phyloP scores from a whole-genome alignment of 768 basidiomycete genomes.

The Pholiota molesta region DNA sequence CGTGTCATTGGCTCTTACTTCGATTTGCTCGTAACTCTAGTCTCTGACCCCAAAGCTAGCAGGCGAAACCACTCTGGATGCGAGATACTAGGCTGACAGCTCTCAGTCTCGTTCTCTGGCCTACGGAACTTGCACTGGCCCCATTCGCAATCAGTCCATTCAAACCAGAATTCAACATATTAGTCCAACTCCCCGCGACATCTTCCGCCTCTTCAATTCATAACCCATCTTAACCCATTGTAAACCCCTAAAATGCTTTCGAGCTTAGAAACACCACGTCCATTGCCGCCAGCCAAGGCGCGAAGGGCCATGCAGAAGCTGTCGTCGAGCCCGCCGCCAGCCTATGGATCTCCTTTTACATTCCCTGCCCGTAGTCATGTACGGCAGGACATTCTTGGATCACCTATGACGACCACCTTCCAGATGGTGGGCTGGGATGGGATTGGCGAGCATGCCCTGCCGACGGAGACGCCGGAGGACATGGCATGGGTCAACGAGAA shows the following conservation, averaged over 20 bases:
- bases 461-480: not conserved
- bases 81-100: constrained; percentile 13
- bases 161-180: not conserved
- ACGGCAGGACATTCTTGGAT: constrained; percentile 25
- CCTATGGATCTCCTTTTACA: constrained; percentile 51
- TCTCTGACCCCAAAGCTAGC: not conserved
- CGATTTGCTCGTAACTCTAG: not conserved
- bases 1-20: constrained; percentile 3
- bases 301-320: constrained; percentile 45
- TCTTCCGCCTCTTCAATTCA: not conserved
- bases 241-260: constrained; percentile 32
- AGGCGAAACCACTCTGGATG: constrained; percentile 1
- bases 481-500: constrained; percentile 43
- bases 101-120: not conserved
- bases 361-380: constrained; percentile 28
- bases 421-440: constrained; percentile 28
- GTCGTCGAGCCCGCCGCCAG: constrained; percentile 51
- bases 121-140: not conserved
- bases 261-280: constrained; percentile 57
- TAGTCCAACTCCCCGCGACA: not conserved
- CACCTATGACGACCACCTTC: constrained; percentile 29
- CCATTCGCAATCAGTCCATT: constrained; percentile 2
- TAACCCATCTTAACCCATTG: not conserved
- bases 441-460: constrained; percentile 15
- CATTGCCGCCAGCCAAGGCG: constrained; percentile 70